Base-by-base conservation (phyloP, 495 filamentous ascomycete genomes). In the Penicillium subrubescens region DNA sequence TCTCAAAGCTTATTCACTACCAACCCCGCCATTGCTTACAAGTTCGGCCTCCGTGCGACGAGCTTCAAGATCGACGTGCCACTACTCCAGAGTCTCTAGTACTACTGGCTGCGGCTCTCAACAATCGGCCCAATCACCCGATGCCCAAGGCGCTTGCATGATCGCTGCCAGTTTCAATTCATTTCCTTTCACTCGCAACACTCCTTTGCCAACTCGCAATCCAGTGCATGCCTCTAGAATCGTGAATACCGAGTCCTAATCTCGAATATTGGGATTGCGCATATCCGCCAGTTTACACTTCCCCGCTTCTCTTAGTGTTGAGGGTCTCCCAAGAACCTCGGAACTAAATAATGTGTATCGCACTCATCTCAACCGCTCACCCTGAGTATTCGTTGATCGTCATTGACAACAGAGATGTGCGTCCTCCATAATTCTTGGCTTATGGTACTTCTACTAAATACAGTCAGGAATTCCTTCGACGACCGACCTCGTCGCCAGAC, bases 381-480 rank as follows among this genome's bases (percentile, higher is more conserved):
- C 96, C 96, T 10, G 79, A 86, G 57, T 99, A 97, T 78, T 86
- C 93, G 14, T 81, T 98, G 56, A 93, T 99, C 69, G 82, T 96
- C 55, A 82, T 97, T 74, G 89, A 93, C 79, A 99, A 99, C 73
- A 86, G 95, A 72, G 95, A 99, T 87, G 94, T 89, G 80, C 67
- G 76, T 63, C 50, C 25, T 53, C 11, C 8, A 19, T 48, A 7
- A n/a, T 54, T 19, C 12, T 10, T 19, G n/a, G n/a, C 11, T 8
- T 5, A 6, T 3, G 29, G n/a, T 21, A 34, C 51, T 8, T 54
- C 27, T 33, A 63, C 63, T 74, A 52, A 74, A 59, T 41, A 12
- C 29, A 59, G 14, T 25, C 62, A 90, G 88, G 90, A 98, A 82
- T 98, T 90, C 77, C 90, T 99, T 57, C 84, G 87, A 52, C 92